phyloP scores from a whole-genome alignment of 306 rosid species.

The Lathyrus sativus region DNA sequence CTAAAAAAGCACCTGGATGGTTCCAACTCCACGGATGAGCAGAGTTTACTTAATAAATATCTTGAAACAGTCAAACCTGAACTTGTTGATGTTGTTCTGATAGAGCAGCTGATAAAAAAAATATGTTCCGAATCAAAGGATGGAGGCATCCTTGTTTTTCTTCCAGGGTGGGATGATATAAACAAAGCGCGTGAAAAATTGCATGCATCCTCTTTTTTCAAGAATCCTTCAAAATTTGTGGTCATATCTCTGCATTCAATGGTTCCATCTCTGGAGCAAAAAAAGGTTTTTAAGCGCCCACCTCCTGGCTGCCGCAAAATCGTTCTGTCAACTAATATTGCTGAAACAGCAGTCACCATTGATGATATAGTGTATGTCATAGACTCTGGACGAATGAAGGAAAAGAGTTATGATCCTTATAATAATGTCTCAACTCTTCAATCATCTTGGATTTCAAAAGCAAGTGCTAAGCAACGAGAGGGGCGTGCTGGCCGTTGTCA shows the following conservation, averaged over 20 bases:
- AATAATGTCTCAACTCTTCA: slow-evolving; percentile 84
- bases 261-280: slow-evolving; percentile 81
- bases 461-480: slow-evolving; percentile 93
- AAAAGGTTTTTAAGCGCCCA: slow-evolving; percentile 67
- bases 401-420: slow-evolving; percentile 89
- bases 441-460: slow-evolving; percentile 96
- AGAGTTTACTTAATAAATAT: slow-evolving; percentile 59
- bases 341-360: slow-evolving; percentile 94
- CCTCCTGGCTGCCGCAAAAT: slow-evolving; percentile 84
- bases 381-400: slow-evolving; percentile 90
- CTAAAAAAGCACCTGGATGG: slow-evolving; percentile 57
- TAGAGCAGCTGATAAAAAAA: slow-evolving; percentile 70
- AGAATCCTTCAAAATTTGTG: slow-evolving; percentile 49
- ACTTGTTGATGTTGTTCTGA: slow-evolving; percentile 64
- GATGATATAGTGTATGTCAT: slow-evolving; percentile 94
- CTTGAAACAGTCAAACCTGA: slow-evolving; percentile 62
- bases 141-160: slow-evolving; percentile 93
- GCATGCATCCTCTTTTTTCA: slow-evolving; percentile 58
- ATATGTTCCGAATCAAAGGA: slow-evolving; percentile 76
- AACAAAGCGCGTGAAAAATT: slow-evolving; percentile 68
- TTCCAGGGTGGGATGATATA: slow-evolving; percentile 98
- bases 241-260: slow-evolving; percentile 80
- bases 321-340: slow-evolving; percentile 89
- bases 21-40: slow-evolving; percentile 55
- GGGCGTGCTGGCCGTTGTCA: slow-evolving; percentile 99